Evolutionary conservation across 257 asterid genomes (phyloP), one percentile per base, ranked within the genome.

Genomic region (Misopates orontium): DNA sequence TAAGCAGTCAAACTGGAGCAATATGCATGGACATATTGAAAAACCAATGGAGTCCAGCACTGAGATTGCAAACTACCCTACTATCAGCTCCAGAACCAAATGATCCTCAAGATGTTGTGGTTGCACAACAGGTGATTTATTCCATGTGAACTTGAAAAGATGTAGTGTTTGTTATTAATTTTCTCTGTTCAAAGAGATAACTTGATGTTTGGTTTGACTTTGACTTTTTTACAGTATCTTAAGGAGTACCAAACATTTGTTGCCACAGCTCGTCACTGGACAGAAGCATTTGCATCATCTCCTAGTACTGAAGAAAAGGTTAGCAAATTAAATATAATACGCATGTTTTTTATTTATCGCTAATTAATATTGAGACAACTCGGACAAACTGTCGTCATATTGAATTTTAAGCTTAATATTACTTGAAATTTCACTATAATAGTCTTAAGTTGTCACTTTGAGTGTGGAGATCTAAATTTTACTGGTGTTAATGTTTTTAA

Each of bases 1-100:
- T 93, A 60, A 93, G 99, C 87, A 93, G 99, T 77, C 99, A 93
- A 81, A 93, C 91, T 75, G 99, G 99, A 64, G 99, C 99, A 61
- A 93, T 93, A 82, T 93, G 99, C 85, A 75, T 93, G 60, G 99
- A 93, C 75, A 87, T 93, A 81, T 87, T 93, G 77, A 93, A 90
- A 80, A 96, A 87, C 73, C 96, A 93, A 58, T 93, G 99, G 99
- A 93, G 99, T 80, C 99, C 99, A 1, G 99, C 99, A 0, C 81
- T 93, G 52, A 93, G 96, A 57, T 71, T 93, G 77, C 90, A 93
- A 81, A 93, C 99, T 7, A 96, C 99, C 14, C 96, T 93, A 49
- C 87, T 93, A 45, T 93, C 97, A 75, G 82, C 99, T 56, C 99
- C 97, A 19, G 92, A 86, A 73, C 99, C 99, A 1, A 95, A 82